Evolutionary conservation across 345 rosid species (phyloP), one percentile per base, ranked within the genome.

Genomic region (Citrus unshiu): DNA sequence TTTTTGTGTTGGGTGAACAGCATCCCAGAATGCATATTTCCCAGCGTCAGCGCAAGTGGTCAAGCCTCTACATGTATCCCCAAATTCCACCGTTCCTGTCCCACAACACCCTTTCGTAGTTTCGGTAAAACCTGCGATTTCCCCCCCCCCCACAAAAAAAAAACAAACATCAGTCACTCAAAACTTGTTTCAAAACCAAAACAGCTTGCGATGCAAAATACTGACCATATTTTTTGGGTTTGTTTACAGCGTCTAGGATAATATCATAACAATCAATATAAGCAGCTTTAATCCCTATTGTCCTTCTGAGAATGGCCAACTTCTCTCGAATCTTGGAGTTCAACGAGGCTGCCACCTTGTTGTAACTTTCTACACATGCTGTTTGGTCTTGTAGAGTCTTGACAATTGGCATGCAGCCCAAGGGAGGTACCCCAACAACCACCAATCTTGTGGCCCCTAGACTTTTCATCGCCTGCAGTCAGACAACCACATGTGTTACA

Each of bases 391-490:
- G 75, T 32, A 93, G 74, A 9, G 94, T 91, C 86, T 83, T 92
- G 1, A 92, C 90, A 9, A 93, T 68, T 29, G 98, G 98, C 92
- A 95, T 85, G 81, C 98, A 95, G 10, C 98, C 98, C 75, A 95
- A 46, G 2, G 98, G 98, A 40, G 97, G 98, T 34, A 95, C 88
- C 70, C 98, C 98, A 9, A 95, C 97, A 14, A 92, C 84, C 24
- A 86, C 92, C 81, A 93, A 27, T 78, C 93, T 87, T 56, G 77
- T 89, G 7, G 88, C 85, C 57, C 98, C 97, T 56, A 88, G 71
- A 24, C 83, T 83, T 67, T 90, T 85, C 87, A 93, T 86, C 74
- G 63, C 87, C 98, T 95, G 85, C 81, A 77, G 69, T 10, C 54
- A 65, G 24, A 60, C 21, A 12, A 30, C 32, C 4, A 30, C 32